These are phyloP conservation scores for Cymbopogon flexuosus DNA, from an alignment of 202 grass and related monocot species.

Conservation along the genomic window DNA sequence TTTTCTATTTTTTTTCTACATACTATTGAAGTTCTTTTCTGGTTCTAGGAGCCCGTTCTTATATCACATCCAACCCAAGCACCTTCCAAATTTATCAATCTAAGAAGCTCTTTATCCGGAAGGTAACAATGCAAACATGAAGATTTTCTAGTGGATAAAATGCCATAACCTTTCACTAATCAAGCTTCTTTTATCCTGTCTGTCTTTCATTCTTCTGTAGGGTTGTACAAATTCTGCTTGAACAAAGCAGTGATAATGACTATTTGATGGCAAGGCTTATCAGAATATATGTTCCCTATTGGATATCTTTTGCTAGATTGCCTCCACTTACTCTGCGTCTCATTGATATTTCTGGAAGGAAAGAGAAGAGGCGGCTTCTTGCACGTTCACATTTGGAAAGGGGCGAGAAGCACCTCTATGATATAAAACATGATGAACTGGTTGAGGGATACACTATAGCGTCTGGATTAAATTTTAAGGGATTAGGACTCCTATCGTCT, in stretches of 20 bases:
- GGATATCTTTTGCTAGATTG: slow-evolving; percentile 86
- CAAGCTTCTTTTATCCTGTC: background rate
- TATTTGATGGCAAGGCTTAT: slow-evolving; percentile 65
- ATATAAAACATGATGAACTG: slow-evolving; percentile 84
- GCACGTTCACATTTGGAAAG: slow-evolving; percentile 41
- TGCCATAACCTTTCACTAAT: background rate
- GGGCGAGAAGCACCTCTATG: slow-evolving; percentile 61
- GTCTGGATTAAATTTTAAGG: slow-evolving; percentile 78
- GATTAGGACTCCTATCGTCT: slow-evolving; percentile 62
- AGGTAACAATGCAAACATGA: slow-evolving; percentile 52
- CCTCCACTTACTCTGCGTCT: slow-evolving; percentile 64
- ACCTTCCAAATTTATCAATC: slow-evolving; percentile 68
- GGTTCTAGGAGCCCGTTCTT: slow-evolving; percentile 71
- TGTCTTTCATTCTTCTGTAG: slow-evolving; percentile 41
- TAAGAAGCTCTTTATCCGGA: slow-evolving; percentile 72
- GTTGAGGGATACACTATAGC: slow-evolving; percentile 87
- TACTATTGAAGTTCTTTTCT: slow-evolving; percentile 40
- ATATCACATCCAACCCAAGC: slow-evolving; percentile 80
- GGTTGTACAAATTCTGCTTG: slow-evolving; percentile 75
- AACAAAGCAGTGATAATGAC: slow-evolving; percentile 89
- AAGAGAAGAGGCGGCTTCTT: slow-evolving; percentile 42
- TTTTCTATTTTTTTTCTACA: background rate
- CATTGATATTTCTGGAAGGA: slow-evolving; percentile 60
- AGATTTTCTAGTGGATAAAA: slow-evolving; percentile 23
- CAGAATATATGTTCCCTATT: slow-evolving; percentile 92